Evolutionary conservation across 2,329 filamentous ascomycete genomes (phyloP).

Genomic region (Ascochyta pisi): DNA sequence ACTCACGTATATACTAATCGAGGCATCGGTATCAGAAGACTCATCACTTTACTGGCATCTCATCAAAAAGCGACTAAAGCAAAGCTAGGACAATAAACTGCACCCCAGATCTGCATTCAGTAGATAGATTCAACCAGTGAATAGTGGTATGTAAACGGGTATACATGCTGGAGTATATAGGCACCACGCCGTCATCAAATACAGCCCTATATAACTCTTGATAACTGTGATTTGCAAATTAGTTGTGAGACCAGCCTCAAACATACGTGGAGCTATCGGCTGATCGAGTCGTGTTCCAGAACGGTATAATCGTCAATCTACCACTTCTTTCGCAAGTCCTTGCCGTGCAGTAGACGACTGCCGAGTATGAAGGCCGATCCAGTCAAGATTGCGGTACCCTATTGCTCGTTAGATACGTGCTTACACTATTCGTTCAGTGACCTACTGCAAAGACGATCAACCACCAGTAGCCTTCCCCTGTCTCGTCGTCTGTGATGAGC

Average conservation of each 20-base stretch:
- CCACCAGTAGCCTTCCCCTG: conserved; percentile 30
- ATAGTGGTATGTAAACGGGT: background rate
- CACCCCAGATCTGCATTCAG: no score
- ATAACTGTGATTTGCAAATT: background rate
- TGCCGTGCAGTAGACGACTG: conserved; percentile 28
- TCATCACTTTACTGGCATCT: no score
- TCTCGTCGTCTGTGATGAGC: conserved; percentile 30
- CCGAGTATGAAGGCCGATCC: conserved; percentile 30
- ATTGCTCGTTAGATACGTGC: background rate
- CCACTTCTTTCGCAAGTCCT: conserved; percentile 22
- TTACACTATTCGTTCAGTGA: background rate
- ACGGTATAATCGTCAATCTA: background rate
- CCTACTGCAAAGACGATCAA: conserved; percentile 38
- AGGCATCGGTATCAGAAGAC: no score
- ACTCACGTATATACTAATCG: no score
- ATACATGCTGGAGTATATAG: background rate
- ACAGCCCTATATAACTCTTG: background rate
- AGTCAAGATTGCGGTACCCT: conserved; percentile 24
- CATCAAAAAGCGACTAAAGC: no score
- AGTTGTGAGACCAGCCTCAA: no score
- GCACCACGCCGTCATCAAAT: background rate
- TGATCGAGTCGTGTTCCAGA: no score
- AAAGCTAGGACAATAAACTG: no score
- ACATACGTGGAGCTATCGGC: no score
- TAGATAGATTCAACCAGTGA: background rate